Evolutionary conservation across 2,329 filamentous ascomycete species (phyloP).

Genomic region (Phialocephala sp.): DNA sequence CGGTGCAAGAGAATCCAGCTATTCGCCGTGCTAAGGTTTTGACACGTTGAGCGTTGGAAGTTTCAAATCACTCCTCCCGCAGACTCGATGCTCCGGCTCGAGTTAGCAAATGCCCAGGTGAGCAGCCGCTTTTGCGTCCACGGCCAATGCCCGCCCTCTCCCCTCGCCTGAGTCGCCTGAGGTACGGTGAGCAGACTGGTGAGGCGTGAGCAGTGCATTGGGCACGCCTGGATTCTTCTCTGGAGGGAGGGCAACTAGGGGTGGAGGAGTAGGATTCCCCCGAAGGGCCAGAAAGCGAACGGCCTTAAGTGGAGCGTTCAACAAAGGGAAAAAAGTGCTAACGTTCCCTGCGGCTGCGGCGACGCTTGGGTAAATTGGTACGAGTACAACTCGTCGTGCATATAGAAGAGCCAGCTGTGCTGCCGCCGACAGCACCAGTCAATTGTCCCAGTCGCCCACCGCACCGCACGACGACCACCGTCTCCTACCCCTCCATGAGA

Average conservation of each 20-base stretch:
- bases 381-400: background rate
- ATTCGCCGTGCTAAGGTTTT: constrained; percentile 3
- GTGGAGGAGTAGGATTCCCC: too few species aligned
- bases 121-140: constrained; percentile 5
- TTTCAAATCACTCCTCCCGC: constrained; percentile 2
- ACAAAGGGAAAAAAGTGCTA: background rate
- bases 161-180: constrained; percentile 19
- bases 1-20: background rate
- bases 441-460: too few species aligned
- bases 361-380: constrained; percentile 14
- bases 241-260: too few species aligned
- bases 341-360: constrained; percentile 22
- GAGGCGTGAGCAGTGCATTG: background rate
- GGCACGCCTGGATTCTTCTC: too few species aligned
- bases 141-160: background rate
- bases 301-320: background rate
- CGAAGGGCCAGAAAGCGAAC: background rate
- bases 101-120: background rate
- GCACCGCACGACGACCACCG: too few species aligned
- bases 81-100: constrained; percentile 2
- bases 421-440: background rate
- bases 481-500: background rate
- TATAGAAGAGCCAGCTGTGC: background rate
- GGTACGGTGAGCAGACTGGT: background rate
- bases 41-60: background rate